phyloP scores from a whole-genome alignment of 306 rosid genomes.

The Rosa rugosa region DNA sequence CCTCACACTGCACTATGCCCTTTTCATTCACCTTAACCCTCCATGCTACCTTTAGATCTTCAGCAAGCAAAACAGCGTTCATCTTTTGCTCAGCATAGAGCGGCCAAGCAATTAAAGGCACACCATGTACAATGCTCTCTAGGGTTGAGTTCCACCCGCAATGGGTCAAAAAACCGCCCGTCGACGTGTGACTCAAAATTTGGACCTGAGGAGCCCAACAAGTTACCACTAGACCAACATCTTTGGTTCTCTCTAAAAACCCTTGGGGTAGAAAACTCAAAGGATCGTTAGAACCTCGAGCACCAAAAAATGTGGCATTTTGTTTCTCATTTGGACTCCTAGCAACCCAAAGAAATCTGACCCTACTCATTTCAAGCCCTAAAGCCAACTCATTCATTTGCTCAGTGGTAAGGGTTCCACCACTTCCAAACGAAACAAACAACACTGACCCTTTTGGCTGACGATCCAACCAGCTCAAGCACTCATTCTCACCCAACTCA shows the following conservation, averaged over 20 bases:
- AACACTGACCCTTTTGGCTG: constrained; percentile 9
- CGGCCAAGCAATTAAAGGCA: constrained; percentile 29
- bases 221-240: constrained; percentile 11
- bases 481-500: constrained; percentile 3
- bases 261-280: not conserved
- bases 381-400: constrained; percentile 20
- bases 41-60: constrained; percentile 15
- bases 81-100: constrained; percentile 17
- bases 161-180: constrained; percentile 9
- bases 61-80: not conserved
- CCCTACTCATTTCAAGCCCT: constrained; percentile 19
- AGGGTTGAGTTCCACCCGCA: constrained; percentile 19
- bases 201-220: constrained; percentile 12
- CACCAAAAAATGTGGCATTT: constrained; percentile 1
- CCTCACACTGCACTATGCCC: constrained; percentile 11
- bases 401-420: constrained; percentile 4
- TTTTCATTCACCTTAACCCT: constrained; percentile 11
- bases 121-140: constrained; percentile 18
- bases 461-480: constrained; percentile 24
- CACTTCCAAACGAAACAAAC: constrained; percentile 30
- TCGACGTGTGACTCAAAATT: not conserved
- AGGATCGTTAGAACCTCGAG: not conserved
- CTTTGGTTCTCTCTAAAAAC: constrained; percentile 16
- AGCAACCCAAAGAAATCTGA: constrained; percentile 16
- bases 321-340: constrained; percentile 10